Percentiles rank a stretch among this genome's conserved stretches.
phyloP scores from a whole-genome alignment of 805 yeast genomes.

The Wickerhamomyces chambardii region DNA sequence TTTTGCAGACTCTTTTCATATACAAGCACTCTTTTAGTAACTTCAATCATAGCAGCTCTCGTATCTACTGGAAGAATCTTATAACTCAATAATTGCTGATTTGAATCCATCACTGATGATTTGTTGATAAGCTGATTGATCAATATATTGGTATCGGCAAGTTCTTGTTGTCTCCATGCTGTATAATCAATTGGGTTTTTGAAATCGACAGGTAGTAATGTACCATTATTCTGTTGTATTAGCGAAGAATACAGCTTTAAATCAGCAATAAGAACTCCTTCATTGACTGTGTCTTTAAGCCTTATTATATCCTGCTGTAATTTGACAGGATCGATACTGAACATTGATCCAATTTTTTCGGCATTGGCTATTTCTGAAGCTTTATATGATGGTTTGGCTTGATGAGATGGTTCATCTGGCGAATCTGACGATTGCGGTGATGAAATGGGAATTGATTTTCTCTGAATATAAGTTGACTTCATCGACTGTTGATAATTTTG shows the following conservation, averaged over 20 bases:
- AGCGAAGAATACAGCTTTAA: conserved; percentile 6
- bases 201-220: conserved; percentile 27
- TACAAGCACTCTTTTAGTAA: conserved; percentile 34
- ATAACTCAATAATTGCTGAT: neutral
- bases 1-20: conserved; percentile 19
- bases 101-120: too few relatives aligned
- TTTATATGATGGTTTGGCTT: conserved; percentile 49
- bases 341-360: conserved; percentile 36
- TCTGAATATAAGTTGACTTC: conserved; percentile 13
- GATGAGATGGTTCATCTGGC: too few relatives aligned
- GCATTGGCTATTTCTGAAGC: conserved; percentile 47
- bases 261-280: conserved; percentile 22
- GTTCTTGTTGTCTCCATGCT: conserved; percentile 32
- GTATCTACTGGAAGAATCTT: conserved; percentile 32
- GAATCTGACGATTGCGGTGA: too few relatives aligned
- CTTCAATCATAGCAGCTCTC: conserved; percentile 27
- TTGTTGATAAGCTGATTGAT: conserved; percentile 12
- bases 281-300: conserved; percentile 30
- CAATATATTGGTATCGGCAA: conserved; percentile 20
- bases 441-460: too few relatives aligned
- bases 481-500: conserved; percentile 27
- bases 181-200: conserved; percentile 21
- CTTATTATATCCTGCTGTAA: conserved; percentile 47
- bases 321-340: conserved; percentile 34
- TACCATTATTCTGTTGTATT: conserved; percentile 18